Evolutionary conservation across 2,329 filamentous ascomycete genomes (phyloP), one percentile per base, ranked within the genome.

Genomic region (Trichoderma koningii): DNA sequence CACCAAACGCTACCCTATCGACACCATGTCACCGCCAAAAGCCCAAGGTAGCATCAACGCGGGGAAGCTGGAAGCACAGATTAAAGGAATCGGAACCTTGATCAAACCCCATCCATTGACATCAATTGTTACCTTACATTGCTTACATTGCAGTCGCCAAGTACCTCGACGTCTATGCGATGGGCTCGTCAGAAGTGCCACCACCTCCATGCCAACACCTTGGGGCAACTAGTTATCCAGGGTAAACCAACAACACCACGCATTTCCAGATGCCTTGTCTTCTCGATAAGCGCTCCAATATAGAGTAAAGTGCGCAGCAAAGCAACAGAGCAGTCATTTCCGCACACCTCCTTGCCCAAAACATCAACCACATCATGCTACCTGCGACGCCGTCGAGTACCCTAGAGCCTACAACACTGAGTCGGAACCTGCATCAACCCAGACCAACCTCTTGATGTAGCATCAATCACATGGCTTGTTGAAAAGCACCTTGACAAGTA

Each of bases 401-500:
- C 34, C 34, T 38, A 38, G 34, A 38, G 12, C 12, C 34, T 34
- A 34, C 28, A 30, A 52, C 30, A n/a, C n/a, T n/a, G n/a, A n/a
- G n/a, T 17, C n/a, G 7, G n/a, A 30, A 26, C 26, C 26, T 52
- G 48, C 48, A 52, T 52, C 26, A 34, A 1, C 7, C 50, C n/a
- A 52, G 17, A 52, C 19, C 28, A 14, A 52, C 50, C 30, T 17
- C 30, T 21, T 28, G 42, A 44, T 17, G n/a, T 14, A 34, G 7
- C 17, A 34, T 34, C 50, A n/a, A 28, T 28, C 50, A 52, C 50
- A 34, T 30, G 50, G 50, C 19, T 19, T 10, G 34, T 30, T 3
- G 19, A 9, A 52, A 60, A 52, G 70, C 67, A 69, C 73, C 70
- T 74, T 55, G 68, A 67, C 68, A 75, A 74, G 75, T 72, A 71